These are phyloP conservation scores for Penicillium ochrochloron DNA, from an alignment of 495 filamentous ascomycete genomes.

Conservation along the genomic window DNA sequence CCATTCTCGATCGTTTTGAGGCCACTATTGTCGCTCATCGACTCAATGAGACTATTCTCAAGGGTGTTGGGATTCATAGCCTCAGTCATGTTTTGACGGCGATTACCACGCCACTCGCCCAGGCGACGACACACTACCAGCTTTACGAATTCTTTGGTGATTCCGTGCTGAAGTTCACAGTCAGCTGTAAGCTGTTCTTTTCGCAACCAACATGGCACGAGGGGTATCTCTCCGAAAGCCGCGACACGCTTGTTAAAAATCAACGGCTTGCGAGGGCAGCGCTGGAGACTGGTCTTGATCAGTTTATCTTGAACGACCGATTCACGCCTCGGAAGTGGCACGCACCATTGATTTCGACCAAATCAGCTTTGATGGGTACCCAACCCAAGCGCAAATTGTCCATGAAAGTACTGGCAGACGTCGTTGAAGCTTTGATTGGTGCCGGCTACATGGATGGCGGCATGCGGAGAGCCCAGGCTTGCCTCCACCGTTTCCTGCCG, in stretches of 20 bases:
- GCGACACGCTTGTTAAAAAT: constrained; percentile 77
- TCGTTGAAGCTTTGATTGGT: constrained; percentile 85
- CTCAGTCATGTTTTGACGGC: constrained; percentile 69
- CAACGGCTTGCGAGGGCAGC: constrained; percentile 67
- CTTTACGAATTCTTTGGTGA: constrained; percentile 90
- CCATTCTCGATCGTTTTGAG: constrained; percentile 72
- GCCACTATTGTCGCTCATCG: constrained; percentile 64
- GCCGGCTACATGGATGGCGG: constrained; percentile 77
- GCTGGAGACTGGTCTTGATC: constrained; percentile 64
- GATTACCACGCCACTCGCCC: constrained; percentile 67
- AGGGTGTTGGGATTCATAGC: constrained; percentile 56
- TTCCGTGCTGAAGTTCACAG: constrained; percentile 77
- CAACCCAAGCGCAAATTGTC: constrained; percentile 53
- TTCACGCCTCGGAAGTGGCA: constrained; percentile 77
- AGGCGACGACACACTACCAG: constrained; percentile 74
- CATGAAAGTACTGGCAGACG: constrained; percentile 85
- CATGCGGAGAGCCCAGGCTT: constrained; percentile 59
- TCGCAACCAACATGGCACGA: constrained; percentile 74
- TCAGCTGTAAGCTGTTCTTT: constrained; percentile 69
- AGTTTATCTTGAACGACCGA: constrained; percentile 69
- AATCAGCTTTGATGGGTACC: constrained; percentile 15
- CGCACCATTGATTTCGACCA: constrained; percentile 62
- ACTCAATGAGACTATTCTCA: constrained; percentile 65
- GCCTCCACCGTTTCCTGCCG: constrained; percentile 68
- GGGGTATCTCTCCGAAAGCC: constrained; percentile 70